These are phyloP conservation scores for Leishmania arabica DNA, from an alignment of 208 protist species.

Conservation along the genomic window DNA sequence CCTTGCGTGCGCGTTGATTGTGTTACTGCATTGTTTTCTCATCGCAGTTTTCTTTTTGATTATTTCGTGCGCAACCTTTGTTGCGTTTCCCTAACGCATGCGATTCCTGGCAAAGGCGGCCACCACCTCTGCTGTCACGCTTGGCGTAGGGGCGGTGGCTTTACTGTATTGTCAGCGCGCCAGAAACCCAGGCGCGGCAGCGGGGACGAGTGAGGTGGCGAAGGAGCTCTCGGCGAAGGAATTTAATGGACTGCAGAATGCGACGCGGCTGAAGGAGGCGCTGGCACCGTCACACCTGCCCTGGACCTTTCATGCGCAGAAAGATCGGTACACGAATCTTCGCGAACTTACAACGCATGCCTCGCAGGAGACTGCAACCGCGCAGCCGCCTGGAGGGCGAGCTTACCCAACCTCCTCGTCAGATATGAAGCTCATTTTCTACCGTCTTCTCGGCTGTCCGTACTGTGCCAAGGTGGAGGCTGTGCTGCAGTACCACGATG, in stretches of 20 bases:
- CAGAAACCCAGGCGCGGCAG: background rate
- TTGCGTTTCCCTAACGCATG: slow-evolving; percentile 9
- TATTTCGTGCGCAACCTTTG: background rate
- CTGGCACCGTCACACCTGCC: slow-evolving; percentile 52
- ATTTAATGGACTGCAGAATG: slow-evolving; percentile 73
- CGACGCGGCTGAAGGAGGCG: slow-evolving; percentile 38
- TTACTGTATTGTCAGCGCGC: slow-evolving; percentile 19
- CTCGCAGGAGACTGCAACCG: background rate
- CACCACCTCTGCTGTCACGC: slow-evolving; percentile 8
- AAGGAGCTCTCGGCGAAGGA: slow-evolving; percentile 50
- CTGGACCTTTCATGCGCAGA: slow-evolving; percentile 39
- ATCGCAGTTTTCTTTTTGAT: background rate
- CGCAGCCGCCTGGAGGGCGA: background rate
- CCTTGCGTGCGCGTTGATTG: background rate
- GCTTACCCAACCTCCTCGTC: slow-evolving; percentile 19
- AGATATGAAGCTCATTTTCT: slow-evolving; percentile 59
- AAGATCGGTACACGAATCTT: slow-evolving; percentile 17
- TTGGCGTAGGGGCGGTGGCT: slow-evolving; percentile 12
- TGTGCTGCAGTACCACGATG: slow-evolving; percentile 61
- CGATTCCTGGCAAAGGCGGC: slow-evolving; percentile 27
- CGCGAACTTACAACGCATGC: slow-evolving; percentile 11
- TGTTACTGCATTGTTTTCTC: background rate
- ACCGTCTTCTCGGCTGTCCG: slow-evolving; percentile 80
- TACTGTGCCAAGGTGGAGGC: slow-evolving; percentile 88
- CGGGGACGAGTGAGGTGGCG: background rate